These are phyloP conservation scores for Nepenthes mirabilis DNA, from an alignment of 148 eudicot genomes.

Conservation along the genomic window DNA sequence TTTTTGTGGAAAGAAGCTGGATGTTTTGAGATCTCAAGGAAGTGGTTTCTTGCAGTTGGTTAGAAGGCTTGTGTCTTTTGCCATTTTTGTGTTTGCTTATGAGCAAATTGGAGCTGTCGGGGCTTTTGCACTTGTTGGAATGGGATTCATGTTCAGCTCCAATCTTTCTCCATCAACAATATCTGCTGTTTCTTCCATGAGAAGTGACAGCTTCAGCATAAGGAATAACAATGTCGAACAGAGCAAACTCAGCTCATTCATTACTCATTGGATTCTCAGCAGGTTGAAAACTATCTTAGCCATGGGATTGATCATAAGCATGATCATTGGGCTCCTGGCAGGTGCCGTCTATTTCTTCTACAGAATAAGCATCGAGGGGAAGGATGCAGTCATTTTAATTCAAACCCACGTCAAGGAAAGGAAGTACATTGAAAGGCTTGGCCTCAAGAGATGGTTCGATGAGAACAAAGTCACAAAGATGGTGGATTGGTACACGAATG, in stretches of 20 bases:
- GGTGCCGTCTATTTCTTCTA: constrained; percentile 57
- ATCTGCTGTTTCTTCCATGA: constrained; percentile 34
- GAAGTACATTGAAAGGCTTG: constrained; percentile 53
- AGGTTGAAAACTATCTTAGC: constrained; percentile 60
- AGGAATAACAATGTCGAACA: constrained; percentile 6
- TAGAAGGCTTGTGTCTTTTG: constrained; percentile 50
- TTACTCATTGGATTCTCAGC: constrained; percentile 19
- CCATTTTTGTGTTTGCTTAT: constrained; percentile 54
- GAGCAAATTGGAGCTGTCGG: constrained; percentile 43
- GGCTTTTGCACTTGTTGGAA: constrained; percentile 27
- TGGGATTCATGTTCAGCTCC: constrained; percentile 44
- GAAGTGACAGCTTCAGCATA: constrained; percentile 44
- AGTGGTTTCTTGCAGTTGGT: constrained; percentile 43
- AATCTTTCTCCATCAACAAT: constrained; percentile 40
- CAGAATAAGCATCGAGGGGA: constrained; percentile 63
- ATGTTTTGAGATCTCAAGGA: constrained; percentile 20
- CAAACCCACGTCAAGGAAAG: constrained; percentile 49
- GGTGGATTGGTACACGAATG: constrained; percentile 50
- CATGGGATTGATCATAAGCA: constrained; percentile 46
- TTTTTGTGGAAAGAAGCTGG: constrained; percentile 23
- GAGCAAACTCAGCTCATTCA: constrained; percentile 1
- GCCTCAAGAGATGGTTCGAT: constrained; percentile 57
- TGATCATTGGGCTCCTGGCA: constrained; percentile 43
- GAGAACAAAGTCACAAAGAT: constrained; percentile 51
- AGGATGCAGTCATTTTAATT: constrained; percentile 54